phyloP scores from a whole-genome alignment of 176 grass and related monocot species.

The Oryza nivara region DNA sequence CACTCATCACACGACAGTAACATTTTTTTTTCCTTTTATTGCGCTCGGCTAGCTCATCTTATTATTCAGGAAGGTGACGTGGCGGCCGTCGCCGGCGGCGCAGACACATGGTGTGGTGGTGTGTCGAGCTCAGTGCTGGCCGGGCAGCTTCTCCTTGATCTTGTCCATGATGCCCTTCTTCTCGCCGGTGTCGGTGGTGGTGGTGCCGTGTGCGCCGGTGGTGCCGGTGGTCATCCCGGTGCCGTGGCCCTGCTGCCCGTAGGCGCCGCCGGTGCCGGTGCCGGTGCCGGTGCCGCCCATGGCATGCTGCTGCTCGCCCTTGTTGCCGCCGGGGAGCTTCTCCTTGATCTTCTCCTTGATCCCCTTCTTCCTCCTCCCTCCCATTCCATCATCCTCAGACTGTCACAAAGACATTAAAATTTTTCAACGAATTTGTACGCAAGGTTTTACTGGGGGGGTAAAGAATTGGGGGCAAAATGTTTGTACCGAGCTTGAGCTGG shows the following conservation, averaged over 20 bases:
- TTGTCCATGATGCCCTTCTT: slow-evolving; percentile 77
- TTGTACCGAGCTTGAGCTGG: slow-evolving; percentile 67
- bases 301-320: slow-evolving; percentile 11
- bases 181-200: slow-evolving; percentile 25
- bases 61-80: neutral
- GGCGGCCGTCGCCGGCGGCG: neutral
- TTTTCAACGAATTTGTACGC: neutral
- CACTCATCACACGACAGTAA: neutral
- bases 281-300: neutral
- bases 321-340: slow-evolving; percentile 54
- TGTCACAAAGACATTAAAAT: neutral
- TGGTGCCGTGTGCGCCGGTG: neutral
- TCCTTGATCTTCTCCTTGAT: slow-evolving; percentile 76
- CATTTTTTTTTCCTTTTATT: neutral
- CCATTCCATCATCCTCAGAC: slow-evolving; percentile 65
- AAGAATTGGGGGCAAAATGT: too few species aligned
- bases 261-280: neutral
- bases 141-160: slow-evolving; percentile 84
- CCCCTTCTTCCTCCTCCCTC: slow-evolving; percentile 68
- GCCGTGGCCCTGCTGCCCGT: slow-evolving; percentile 31
- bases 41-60: neutral
- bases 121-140: slow-evolving; percentile 38
- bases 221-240: slow-evolving; percentile 24
- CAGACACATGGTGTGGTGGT: too few species aligned
- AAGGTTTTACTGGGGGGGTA: too few species aligned